Conservation (phyloP, 192 early-diverging fungal genomes). For the Spizellomyces sp. region DNA sequence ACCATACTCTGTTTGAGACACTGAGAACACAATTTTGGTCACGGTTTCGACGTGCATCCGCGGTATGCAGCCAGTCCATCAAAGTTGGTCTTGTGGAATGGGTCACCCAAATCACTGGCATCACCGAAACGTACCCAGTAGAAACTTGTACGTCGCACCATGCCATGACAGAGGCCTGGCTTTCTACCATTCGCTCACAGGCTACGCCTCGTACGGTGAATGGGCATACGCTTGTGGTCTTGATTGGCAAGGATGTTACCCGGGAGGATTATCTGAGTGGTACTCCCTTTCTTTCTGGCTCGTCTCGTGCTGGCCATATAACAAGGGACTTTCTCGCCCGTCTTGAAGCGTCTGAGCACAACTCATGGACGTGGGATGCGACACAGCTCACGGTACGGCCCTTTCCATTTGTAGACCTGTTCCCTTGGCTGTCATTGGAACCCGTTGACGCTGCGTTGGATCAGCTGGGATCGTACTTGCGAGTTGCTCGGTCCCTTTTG, state of each 20-base stretch:
- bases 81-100: background rate
- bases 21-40: background rate
- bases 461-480: constrained; percentile 11
- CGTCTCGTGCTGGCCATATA: background rate
- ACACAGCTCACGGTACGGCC: background rate
- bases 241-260: constrained; percentile 18
- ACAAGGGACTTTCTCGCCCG: constrained; percentile 20
- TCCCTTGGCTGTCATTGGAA: background rate
- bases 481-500: background rate
- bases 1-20: background rate
- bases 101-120: background rate
- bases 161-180: background rate
- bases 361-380: background rate
- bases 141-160: background rate
- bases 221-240: constrained; percentile 6
- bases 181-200: background rate
- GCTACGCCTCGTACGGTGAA: constrained; percentile 3
- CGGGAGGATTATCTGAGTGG: constrained; percentile 4
- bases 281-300: constrained; percentile 2
- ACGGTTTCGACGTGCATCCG: background rate
- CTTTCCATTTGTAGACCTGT: constrained; percentile 19
- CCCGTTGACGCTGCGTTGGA: background rate
- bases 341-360: background rate
- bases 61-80: background rate
- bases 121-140: background rate